Percentiles rank a stretch among this genome's conserved stretches.
Evolutionary conservation across 345 rosid species (phyloP).

Genomic region (Lenwebbia sp.): DNA sequence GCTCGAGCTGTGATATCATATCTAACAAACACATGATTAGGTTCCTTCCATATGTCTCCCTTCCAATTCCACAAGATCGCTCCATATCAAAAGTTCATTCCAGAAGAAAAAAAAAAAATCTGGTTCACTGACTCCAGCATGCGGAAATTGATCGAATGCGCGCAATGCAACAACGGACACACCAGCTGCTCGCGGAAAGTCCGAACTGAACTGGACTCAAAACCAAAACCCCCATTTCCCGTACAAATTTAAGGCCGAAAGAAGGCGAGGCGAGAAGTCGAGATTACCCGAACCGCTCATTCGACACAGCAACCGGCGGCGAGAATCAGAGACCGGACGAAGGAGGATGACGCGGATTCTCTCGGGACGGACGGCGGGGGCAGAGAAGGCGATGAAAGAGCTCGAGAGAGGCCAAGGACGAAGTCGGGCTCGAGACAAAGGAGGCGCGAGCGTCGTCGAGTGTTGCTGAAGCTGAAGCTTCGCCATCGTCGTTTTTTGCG

Average conservation of each 20-base stretch:
- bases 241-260: not conserved
- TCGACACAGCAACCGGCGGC: not conserved
- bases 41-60: not conserved
- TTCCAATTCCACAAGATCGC: not conserved
- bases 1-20: conserved; percentile 45
- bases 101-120: not conserved
- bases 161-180: not conserved
- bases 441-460: not conserved
- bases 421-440: not conserved
- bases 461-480: not conserved
- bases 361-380: not conserved
- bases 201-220: not conserved
- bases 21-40: conserved; percentile 25
- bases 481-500: not conserved
- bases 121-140: too few relatives aligned
- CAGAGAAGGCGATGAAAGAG: not conserved
- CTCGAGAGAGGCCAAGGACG: not conserved
- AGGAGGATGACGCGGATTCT: not conserved
- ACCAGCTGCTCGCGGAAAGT: conserved; percentile 12
- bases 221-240: not conserved
- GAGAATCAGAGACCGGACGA: not conserved
- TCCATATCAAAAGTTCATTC: not conserved
- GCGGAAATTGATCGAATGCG: not conserved
- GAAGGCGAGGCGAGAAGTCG: not conserved
- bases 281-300: not conserved